Base-by-base conservation (phyloP, 805 yeast genomes). In the Candida chauliodis region DNA sequence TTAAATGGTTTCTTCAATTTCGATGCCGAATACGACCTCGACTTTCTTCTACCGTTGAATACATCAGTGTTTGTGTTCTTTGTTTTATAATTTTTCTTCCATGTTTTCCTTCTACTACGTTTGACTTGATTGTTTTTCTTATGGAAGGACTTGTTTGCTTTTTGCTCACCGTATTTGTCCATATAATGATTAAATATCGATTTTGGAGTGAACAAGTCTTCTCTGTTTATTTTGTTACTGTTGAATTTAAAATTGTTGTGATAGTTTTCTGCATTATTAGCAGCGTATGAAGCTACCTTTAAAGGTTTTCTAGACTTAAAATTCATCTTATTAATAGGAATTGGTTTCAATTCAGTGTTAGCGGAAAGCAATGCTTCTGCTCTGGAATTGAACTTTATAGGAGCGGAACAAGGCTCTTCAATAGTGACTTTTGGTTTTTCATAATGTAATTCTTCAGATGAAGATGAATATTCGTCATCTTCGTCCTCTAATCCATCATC, bases 121-220 rank as follows among this genome's bases (percentile, higher is more conserved):
- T 21, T 34, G 13, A 18, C 3, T 13, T 25, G 37, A 18, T 34
- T 26, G 31, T 34, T 32, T 8, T 32, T 24, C 13, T 21, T 28
- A 17, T 18, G 10, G 10, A 17, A 36, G n/a, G 25, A 36, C 26
- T 44, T 47, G 47, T 50, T 40, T 53, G 58, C 45, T 53, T 63
- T 54, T 47, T 68, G 56, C 63, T 73, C 61, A 60, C 80, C 68
- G 43, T 66, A 68, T 45, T 80, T 79, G 46, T 78, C 87, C 83
- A 83, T 75, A 55, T 80, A 83, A 46, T 79, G 82, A 41, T 75
- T 77, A 50, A 79, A 75, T 5, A 79, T 82, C 18, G 89, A 78
- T 39, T 83, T 84, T 2, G 93, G 93, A 3, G 93, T 84, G 55
- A 83, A 84, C 48, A 73, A 81, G 53, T 84, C 91, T 49, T 79